Percentiles rank a stretch among this genome's conserved stretches.
phyloP scores from a whole-genome alignment of 805 yeast genomes.

The Yarrowia sp. region DNA sequence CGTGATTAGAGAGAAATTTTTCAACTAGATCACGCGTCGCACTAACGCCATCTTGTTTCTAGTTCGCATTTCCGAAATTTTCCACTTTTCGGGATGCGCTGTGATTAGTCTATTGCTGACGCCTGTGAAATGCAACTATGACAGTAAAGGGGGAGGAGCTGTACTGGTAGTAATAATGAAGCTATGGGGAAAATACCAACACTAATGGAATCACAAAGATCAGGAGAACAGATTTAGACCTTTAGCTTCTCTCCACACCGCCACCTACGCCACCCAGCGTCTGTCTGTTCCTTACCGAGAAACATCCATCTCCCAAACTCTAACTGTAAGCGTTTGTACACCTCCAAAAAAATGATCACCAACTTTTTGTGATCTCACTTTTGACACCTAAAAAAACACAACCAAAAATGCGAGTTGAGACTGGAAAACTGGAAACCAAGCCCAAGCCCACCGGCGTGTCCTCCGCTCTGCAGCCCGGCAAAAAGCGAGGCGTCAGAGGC shows the following conservation, averaged over 20 bases:
- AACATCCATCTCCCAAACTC: background rate
- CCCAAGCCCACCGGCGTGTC: constrained; percentile 26
- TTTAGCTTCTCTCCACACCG: background rate
- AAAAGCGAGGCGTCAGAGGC: constrained; percentile 6
- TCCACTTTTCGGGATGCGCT: too few species aligned
- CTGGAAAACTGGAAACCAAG: constrained; percentile 21
- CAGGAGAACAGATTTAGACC: background rate
- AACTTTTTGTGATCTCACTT: background rate
- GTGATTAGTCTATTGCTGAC: background rate
- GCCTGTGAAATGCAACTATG: background rate
- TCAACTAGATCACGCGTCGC: too few species aligned
- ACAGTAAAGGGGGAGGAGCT: background rate
- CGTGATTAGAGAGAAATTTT: too few species aligned
- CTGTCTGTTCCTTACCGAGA: too few species aligned
- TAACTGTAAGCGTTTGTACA: background rate
- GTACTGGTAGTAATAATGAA: background rate
- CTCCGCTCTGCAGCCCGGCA: constrained; percentile 10
- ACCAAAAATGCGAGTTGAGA: constrained; percentile 8
- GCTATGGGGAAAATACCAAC: background rate
- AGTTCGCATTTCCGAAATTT: too few species aligned
- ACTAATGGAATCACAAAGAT: background rate
- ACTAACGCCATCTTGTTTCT: too few species aligned
- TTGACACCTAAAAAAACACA: background rate
- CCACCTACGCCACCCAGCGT: background rate
- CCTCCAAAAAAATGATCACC: constrained; percentile 7